Conservation (phyloP, 208 protist species). For the Tritrichomonas musculus region DNA sequence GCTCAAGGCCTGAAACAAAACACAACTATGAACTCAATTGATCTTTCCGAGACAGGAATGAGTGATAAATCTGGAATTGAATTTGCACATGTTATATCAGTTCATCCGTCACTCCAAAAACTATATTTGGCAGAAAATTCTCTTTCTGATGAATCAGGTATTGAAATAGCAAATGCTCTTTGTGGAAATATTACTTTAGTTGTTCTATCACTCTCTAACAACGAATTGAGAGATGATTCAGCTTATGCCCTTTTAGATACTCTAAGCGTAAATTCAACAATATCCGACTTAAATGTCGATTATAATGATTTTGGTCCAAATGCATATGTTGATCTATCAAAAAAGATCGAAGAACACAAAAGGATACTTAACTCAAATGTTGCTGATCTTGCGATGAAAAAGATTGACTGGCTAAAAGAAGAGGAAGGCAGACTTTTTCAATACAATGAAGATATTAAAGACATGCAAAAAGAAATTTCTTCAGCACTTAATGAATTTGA, state of each 20-base stretch:
- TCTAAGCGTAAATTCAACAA: neutral
- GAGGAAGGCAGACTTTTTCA: neutral
- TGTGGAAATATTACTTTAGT: neutral
- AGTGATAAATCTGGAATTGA: neutral
- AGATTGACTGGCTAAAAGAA: neutral
- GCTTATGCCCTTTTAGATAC: neutral
- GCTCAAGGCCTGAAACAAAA: neutral
- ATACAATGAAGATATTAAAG: neutral
- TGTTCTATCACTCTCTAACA: neutral
- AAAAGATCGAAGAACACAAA: neutral
- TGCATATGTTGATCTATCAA: neutral
- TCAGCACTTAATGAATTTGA: neutral
- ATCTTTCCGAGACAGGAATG: neutral
- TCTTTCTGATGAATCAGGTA: neutral
- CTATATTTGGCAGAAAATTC: neutral
- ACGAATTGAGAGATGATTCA: neutral
- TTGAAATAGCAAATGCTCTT: neutral
- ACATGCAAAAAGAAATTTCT: neutral
- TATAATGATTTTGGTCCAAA: neutral
- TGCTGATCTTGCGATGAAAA: neutral
- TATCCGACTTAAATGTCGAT: neutral
- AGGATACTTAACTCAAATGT: neutral
- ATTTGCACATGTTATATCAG: neutral
- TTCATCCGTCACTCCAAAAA: neutral
- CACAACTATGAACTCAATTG: neutral